Conservation (phyloP, 2,329 filamentous ascomycete species). For the Diplodia corticola region DNA sequence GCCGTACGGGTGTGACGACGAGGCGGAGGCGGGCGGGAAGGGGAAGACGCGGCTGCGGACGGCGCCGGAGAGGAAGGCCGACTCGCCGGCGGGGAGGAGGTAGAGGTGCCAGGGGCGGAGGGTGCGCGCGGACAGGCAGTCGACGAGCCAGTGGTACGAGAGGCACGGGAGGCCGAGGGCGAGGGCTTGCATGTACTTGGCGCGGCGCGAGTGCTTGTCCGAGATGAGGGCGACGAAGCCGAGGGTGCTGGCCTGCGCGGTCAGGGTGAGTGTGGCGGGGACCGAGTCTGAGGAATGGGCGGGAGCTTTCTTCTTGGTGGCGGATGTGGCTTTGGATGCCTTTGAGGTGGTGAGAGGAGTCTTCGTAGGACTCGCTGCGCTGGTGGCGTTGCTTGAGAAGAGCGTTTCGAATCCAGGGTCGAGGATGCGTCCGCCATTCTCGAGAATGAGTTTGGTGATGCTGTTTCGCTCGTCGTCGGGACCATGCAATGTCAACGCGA, state of each 20-base stretch:
- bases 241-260: slow-evolving; percentile 51
- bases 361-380: slow-evolving; percentile 23
- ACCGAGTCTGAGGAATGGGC: neutral
- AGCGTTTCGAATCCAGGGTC: slow-evolving; percentile 77
- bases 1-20: no score
- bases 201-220: slow-evolving; percentile 79
- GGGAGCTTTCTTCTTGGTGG: neutral
- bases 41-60: slow-evolving; percentile 71
- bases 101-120: slow-evolving; percentile 78
- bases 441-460: slow-evolving; percentile 63
- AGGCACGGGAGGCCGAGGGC: slow-evolving; percentile 87
- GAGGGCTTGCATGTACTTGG: slow-evolving; percentile 93
- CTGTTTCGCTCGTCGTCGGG: slow-evolving; percentile 57
- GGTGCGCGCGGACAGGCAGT: slow-evolving; percentile 63
- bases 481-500: slow-evolving; percentile 72
- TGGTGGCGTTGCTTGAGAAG: slow-evolving; percentile 56
- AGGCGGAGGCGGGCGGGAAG: no score
- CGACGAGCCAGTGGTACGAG: slow-evolving; percentile 75
- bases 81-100: slow-evolving; percentile 81
- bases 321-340: neutral
- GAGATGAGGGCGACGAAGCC: slow-evolving; percentile 86
- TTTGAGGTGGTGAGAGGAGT: slow-evolving; percentile 2
- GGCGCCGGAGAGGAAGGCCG: slow-evolving; percentile 71
- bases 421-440: slow-evolving; percentile 72
- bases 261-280: slow-evolving; percentile 53